Percentiles rank a stretch among this genome's conserved stretches.
phyloP scores from a whole-genome alignment of 2,329 filamentous ascomycete genomes.

The Verticillium albo-atrum region DNA sequence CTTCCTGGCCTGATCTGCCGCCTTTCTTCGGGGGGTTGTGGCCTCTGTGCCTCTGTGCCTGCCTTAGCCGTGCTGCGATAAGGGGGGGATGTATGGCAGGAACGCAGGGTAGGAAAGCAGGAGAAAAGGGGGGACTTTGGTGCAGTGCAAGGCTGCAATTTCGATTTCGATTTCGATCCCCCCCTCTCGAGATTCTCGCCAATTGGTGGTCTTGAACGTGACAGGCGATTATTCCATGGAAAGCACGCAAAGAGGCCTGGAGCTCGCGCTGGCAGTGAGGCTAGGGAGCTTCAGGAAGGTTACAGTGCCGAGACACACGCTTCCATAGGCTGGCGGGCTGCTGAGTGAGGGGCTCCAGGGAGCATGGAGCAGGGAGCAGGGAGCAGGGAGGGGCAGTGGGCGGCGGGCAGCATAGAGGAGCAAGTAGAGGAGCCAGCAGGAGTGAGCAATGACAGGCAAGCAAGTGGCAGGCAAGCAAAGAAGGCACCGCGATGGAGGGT shows the following conservation, averaged over 20 bases:
- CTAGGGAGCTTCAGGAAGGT: not conserved
- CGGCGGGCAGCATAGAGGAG: too few species aligned
- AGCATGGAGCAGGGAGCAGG: too few species aligned
- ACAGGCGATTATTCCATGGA: not conserved
- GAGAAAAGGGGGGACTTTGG: not conserved
- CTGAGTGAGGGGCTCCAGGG: too few species aligned
- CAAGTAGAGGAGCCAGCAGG: too few species aligned
- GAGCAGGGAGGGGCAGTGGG: too few species aligned
- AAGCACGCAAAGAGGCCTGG: not conserved
- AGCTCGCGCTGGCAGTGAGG: not conserved
- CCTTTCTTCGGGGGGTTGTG: too few species aligned
- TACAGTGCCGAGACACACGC: not conserved
- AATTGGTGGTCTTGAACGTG: not conserved
- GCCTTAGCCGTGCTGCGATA: not conserved
- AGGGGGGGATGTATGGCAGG: not conserved
- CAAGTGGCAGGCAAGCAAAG: too few species aligned
- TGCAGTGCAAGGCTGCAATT: not conserved
- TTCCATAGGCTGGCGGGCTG: too few species aligned
- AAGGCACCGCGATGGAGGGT: too few species aligned
- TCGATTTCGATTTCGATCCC: too few species aligned
- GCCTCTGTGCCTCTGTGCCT: too few species aligned
- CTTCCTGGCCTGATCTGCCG: not conserved
- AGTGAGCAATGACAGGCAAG: too few species aligned
- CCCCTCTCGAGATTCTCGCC: not conserved
- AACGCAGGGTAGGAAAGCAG: not conserved